These are phyloP conservation scores for Penicillium freii DNA, from an alignment of 2,329 filamentous ascomycete species.

Conservation along the genomic window DNA sequence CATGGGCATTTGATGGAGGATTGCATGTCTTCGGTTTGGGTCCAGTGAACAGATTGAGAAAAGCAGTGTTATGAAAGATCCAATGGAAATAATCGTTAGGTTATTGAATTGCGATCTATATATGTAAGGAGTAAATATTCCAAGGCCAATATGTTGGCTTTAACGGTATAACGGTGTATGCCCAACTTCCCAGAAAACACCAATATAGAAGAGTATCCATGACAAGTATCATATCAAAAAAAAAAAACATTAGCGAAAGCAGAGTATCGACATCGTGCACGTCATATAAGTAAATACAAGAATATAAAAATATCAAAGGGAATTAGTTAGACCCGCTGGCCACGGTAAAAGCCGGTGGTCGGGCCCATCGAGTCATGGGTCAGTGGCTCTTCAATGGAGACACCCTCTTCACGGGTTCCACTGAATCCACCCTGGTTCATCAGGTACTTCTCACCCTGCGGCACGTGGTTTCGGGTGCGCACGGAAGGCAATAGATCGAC, in stretches of 20 bases:
- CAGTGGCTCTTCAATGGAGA: conserved; percentile 37
- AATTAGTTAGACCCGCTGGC: conserved; percentile 25
- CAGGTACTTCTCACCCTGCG: conserved; percentile 42
- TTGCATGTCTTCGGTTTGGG: not conserved
- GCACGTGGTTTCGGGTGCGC: conserved; percentile 54
- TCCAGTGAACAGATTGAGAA: not conserved
- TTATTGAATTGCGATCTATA: not conserved
- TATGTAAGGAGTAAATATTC: not conserved
- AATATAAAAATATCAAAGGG: not conserved
- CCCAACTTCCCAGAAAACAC: not conserved
- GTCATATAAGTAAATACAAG: conserved; percentile 4
- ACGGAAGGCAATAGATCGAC: conserved; percentile 82
- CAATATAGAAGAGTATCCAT: not conserved
- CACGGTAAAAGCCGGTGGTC: conserved; percentile 29
- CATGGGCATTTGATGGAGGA: not conserved
- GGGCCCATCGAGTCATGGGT: conserved; percentile 41
- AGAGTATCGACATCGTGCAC: conserved; percentile 8
- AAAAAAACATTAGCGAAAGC: conserved; percentile 2
- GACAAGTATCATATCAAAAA: not conserved
- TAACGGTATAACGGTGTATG: not conserved
- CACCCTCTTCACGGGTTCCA: conserved; percentile 8
- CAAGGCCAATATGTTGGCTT: not conserved
- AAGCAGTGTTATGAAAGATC: not conserved
- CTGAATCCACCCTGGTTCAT: conserved; percentile 20
- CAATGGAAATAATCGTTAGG: not conserved